Conservation (phyloP, 2,329 filamentous ascomycete genomes). For the Pseudocercospora macadamiae region DNA sequence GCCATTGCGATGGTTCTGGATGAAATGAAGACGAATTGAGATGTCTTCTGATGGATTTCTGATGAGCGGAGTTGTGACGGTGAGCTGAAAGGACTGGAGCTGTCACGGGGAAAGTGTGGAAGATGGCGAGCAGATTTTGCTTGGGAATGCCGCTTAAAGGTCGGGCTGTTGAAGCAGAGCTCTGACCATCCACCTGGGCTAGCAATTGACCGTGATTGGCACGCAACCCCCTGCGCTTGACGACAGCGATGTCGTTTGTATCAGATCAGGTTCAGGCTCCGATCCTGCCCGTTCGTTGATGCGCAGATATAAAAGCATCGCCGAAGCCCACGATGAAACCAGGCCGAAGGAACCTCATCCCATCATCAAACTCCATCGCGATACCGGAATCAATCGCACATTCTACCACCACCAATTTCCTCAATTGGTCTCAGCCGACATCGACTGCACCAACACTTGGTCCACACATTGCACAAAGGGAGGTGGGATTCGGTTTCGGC, state of each 20-base stretch:
- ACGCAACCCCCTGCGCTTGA: slow-evolving; percentile 20
- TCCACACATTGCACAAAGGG: background rate
- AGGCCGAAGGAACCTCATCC: background rate
- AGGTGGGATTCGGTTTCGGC: slow-evolving; percentile 18
- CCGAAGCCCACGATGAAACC: slow-evolving; percentile 3
- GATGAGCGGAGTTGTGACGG: slow-evolving; percentile 32
- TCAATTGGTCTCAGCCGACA: background rate
- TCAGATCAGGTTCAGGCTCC: slow-evolving; percentile 19
- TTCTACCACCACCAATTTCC: background rate
- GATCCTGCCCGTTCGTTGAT: slow-evolving; percentile 18
- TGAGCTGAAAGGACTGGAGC: slow-evolving; percentile 30
- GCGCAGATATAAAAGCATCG: slow-evolving; percentile 24
- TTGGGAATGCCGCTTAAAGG: slow-evolving; percentile 31
- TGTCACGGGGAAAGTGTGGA: slow-evolving; percentile 35
- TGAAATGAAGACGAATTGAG: slow-evolving; percentile 25
- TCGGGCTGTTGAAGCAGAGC: slow-evolving; percentile 27
- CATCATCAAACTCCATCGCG: slow-evolving; percentile 5
- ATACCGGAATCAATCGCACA: background rate
- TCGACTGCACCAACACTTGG: background rate
- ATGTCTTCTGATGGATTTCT: slow-evolving; percentile 26
- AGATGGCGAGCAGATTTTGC: slow-evolving; percentile 31
- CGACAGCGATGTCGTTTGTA: slow-evolving; percentile 22
- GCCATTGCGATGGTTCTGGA: slow-evolving; percentile 72
- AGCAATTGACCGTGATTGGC: slow-evolving; percentile 26
- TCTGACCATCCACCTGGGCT: slow-evolving; percentile 27